These are phyloP conservation scores for Vaccinium vitisidaea DNA, from an alignment of 148 eudicot genomes.

Conservation along the genomic window DNA sequence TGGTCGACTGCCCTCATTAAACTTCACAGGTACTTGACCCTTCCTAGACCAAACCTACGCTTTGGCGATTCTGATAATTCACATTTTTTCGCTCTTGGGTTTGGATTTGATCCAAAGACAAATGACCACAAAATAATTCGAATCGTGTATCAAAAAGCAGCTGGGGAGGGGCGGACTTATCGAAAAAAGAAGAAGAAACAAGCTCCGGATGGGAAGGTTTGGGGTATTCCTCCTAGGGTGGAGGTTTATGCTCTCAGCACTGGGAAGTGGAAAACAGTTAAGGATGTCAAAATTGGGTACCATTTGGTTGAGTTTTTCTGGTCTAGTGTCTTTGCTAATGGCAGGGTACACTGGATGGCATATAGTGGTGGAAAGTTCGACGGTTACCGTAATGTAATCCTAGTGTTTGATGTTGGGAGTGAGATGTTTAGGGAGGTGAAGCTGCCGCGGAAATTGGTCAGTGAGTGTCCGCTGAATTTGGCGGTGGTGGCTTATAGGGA, in stretches of 20 bases:
- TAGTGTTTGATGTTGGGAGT: neutral
- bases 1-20: neutral
- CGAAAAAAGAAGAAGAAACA: too few relatives aligned
- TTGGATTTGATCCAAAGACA: neutral
- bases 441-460: neutral
- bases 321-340: neutral
- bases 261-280: neutral
- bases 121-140: constrained; percentile 5
- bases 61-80: neutral
- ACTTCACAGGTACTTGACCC: neutral
- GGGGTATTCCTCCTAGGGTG: neutral
- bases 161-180: neutral
- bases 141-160: neutral
- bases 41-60: neutral
- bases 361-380: neutral
- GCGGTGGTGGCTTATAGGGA: neutral
- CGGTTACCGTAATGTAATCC: neutral
- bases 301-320: neutral
- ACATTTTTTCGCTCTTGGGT: constrained; percentile 8
- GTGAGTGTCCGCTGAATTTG: neutral
- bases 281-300: neutral
- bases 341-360: neutral
- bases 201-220: neutral
- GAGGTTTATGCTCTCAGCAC: constrained; percentile 1
- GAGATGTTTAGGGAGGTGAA: neutral